A percentile compares a stretch with the other conserved stretches of the same genome.
These are phyloP conservation scores for Jackrogersella multiformis DNA, from an alignment of 495 filamentous ascomycete species.

Conservation along the genomic window DNA sequence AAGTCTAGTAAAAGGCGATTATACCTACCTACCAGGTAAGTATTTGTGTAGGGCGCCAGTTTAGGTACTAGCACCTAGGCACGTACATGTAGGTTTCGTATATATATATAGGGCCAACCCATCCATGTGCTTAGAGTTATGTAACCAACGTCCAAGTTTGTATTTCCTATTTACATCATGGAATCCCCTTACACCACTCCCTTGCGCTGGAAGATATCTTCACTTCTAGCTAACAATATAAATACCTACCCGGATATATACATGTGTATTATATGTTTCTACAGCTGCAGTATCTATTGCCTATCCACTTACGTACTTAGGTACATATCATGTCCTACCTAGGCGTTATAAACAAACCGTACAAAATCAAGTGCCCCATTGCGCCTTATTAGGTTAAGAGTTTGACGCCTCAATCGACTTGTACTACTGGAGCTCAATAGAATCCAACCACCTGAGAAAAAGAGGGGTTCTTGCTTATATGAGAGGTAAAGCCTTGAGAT, in stretches of 20 bases:
- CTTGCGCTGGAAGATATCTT: conserved; percentile 2
- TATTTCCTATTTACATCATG: conserved; percentile 2
- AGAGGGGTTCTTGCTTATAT: neutral
- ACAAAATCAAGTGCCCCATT: neutral
- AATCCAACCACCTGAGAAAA: neutral
- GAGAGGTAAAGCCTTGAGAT: too few species aligned
- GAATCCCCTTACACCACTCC: neutral
- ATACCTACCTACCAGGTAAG: too few species aligned
- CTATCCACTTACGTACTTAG: conserved; percentile 1
- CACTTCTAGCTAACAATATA: neutral
- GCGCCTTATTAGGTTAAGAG: neutral
- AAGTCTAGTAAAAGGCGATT: too few species aligned
- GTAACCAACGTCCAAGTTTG: conserved; percentile 3
- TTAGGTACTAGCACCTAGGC: too few species aligned
- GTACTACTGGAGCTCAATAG: neutral
- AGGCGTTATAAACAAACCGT: neutral
- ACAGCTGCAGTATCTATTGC: too few species aligned
- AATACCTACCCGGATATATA: too few species aligned
- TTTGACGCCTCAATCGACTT: neutral
- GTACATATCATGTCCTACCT: neutral
- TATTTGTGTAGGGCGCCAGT: too few species aligned
- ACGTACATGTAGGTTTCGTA: neutral
- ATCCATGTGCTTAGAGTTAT: neutral
- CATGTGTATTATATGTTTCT: too few species aligned
- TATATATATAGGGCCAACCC: neutral